Evolutionary conservation across 2,329 filamentous ascomycete genomes (phyloP).

Genomic region (Thelonectria rubi): DNA sequence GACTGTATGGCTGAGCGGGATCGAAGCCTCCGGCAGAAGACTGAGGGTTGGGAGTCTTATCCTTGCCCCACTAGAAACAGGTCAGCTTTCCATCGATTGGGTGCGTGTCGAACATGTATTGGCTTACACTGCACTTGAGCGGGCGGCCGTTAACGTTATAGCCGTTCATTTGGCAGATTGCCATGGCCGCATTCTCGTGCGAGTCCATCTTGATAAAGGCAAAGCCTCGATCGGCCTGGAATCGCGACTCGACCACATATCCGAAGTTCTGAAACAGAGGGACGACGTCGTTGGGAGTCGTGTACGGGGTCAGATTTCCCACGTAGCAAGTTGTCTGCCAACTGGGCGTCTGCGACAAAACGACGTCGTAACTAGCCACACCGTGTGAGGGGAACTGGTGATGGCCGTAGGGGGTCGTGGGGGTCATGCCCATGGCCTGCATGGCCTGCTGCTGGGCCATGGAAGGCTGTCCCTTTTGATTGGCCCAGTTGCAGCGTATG

Average conservation of each 20-base stretch:
- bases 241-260: slow-evolving; percentile 95
- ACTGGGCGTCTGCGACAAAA: slow-evolving; percentile 90
- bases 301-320: slow-evolving; percentile 97
- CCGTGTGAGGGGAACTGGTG: slow-evolving; percentile 98
- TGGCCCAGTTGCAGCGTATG: slow-evolving; percentile 99
- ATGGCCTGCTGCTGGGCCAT: slow-evolving; percentile 98
- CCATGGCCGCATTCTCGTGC: slow-evolving; percentile 97
- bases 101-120: background rate
- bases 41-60: slow-evolving; percentile 82
- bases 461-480: slow-evolving; percentile 99
- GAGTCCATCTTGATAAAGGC: slow-evolving; percentile 99
- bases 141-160: slow-evolving; percentile 98
- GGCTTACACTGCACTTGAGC: slow-evolving; percentile 96
- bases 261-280: slow-evolving; percentile 99
- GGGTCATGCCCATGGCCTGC: slow-evolving; percentile 97
- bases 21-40: slow-evolving; percentile 76
- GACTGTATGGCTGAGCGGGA: slow-evolving; percentile 75
- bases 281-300: slow-evolving; percentile 94
- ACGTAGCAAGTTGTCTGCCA: slow-evolving; percentile 99
- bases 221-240: slow-evolving; percentile 97
- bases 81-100: slow-evolving; percentile 28
- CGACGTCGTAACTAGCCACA: slow-evolving; percentile 97
- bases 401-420: slow-evolving; percentile 93
- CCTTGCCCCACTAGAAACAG: slow-evolving; percentile 88
- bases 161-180: slow-evolving; percentile 96